These are phyloP conservation scores for Durotheca rogersii DNA, from an alignment of 495 filamentous ascomycete genomes.

Conservation along the genomic window DNA sequence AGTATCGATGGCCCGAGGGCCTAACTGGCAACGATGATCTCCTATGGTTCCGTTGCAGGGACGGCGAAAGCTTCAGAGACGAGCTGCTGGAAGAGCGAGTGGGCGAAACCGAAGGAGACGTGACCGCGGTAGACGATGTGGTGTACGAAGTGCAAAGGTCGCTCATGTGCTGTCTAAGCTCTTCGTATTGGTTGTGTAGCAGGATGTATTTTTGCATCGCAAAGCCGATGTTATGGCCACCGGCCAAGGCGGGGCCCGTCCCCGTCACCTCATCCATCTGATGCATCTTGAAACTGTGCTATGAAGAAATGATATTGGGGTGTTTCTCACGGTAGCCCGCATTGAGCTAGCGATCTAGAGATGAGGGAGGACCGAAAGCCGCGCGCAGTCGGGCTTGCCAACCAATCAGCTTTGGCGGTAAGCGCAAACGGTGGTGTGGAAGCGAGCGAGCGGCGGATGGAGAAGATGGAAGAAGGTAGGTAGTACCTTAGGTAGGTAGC, in stretches of 20 bases:
- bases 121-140: slow-evolving; percentile 29
- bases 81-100: slow-evolving; percentile 29
- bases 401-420: no score
- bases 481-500: slow-evolving; percentile 7
- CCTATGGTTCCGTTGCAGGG: slow-evolving; percentile 27
- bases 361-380: background rate
- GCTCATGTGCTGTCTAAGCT: slow-evolving; percentile 51
- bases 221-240: slow-evolving; percentile 45
- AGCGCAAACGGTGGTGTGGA: no score
- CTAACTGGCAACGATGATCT: slow-evolving; percentile 33
- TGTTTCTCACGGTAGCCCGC: slow-evolving; percentile 25
- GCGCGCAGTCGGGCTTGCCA: background rate
- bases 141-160: slow-evolving; percentile 45
- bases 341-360: slow-evolving; percentile 17
- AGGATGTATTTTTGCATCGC: slow-evolving; percentile 58
- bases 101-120: slow-evolving; percentile 43
- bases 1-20: slow-evolving; percentile 12
- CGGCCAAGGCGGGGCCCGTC: slow-evolving; percentile 1
- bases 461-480: background rate
- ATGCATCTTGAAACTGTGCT: slow-evolving; percentile 22
- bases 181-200: slow-evolving; percentile 56
- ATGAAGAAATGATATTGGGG: slow-evolving; percentile 8
- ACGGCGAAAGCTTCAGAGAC: slow-evolving; percentile 24
- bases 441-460: background rate
- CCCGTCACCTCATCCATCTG: slow-evolving; percentile 21